Base-by-base conservation (phyloP, 73 alveolate genomes). In the Blepharisma japonicum region DNA sequence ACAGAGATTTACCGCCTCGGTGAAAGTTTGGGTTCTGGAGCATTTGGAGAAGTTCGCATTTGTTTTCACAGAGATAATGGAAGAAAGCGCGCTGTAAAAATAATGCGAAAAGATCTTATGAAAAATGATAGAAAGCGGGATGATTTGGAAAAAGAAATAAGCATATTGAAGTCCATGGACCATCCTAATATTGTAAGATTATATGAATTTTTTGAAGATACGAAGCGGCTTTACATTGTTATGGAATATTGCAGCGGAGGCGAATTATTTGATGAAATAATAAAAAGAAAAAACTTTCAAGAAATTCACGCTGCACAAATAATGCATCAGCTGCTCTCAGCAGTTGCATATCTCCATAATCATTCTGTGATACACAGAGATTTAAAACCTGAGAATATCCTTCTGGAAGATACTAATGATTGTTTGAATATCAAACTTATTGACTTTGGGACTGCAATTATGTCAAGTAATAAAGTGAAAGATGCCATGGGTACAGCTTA, bases 381-480 rank as follows among this genome's bases (percentile, higher is more conserved):
- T 80, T 77, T 92, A 56, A 92, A 92, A 68, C 98, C 98, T 0
- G 95, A 91, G 84, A 92, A 92, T 80, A 86, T 92, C 23, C 56
- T 92, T 45, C 77, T 92, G 68, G 96, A 89, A 70, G 54, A 49
- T 68, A 71, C 32, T 0, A 80, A 88, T 68, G 77, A 77, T 32
- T 71, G 78, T 50, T 68, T 83, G 21, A 71, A 72, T 68, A 70
- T 89, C 20, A 92, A 92, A 80, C 61, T 92, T 11, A 85, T 91
- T 61, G 98, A 89, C 83, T 92, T 92, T 83, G 98, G 96, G 11
- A 87, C 86, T 53, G 84, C 98, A 45, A 55, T 81, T 68, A 47
- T 82, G 71, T 74, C 79, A 53, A 81, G 74, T 46, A 66, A 56
- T 25, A 78, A 77, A 38, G 87, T 83, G 54, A 82, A 79, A 14